phyloP scores from a whole-genome alignment of 768 basidiomycete genomes.

The Tulasnella sp. region DNA sequence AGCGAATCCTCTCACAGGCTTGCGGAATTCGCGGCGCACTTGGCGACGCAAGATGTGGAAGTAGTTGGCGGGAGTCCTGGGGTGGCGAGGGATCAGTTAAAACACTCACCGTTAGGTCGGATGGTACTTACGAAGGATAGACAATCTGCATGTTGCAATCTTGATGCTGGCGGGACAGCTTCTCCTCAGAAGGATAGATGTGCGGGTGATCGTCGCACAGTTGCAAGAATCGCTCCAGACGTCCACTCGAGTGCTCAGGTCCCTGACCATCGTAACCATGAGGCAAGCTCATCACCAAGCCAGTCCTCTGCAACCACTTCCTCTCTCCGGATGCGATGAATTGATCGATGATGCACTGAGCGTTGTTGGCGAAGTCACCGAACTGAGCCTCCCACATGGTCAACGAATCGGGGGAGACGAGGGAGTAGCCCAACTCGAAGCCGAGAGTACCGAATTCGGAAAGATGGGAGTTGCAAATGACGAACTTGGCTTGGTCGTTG shows the following conservation, averaged over 20 bases:
- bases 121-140: slow-evolving; percentile 69
- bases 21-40: slow-evolving; percentile 95
- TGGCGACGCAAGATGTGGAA: slow-evolving; percentile 97
- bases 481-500: slow-evolving; percentile 80
- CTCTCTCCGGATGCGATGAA: slow-evolving; percentile 96
- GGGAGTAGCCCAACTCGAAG: slow-evolving; percentile 96
- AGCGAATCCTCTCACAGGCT: slow-evolving; percentile 54
- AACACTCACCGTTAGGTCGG: neutral
- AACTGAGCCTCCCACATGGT: slow-evolving; percentile 99
- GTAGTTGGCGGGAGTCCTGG: slow-evolving; percentile 88
- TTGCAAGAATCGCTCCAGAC: slow-evolving; percentile 94
- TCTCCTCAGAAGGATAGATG: slow-evolving; percentile 75
- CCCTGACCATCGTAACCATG: slow-evolving; percentile 99
- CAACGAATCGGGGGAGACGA: slow-evolving; percentile 85
- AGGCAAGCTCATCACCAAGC: slow-evolving; percentile 77
- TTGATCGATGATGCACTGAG: slow-evolving; percentile 96
- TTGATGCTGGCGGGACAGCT: slow-evolving; percentile 91
- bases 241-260: slow-evolving; percentile 93
- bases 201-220: slow-evolving; percentile 96
- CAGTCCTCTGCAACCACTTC: slow-evolving; percentile 93
- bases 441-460: slow-evolving; percentile 93
- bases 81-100: neutral
- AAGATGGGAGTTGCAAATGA: slow-evolving; percentile 91
- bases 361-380: slow-evolving; percentile 96
- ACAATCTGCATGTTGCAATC: slow-evolving; percentile 99